These are phyloP conservation scores for Hydrangea macrophylla DNA, from an alignment of 148 eudicot genomes.

Conservation along the genomic window DNA sequence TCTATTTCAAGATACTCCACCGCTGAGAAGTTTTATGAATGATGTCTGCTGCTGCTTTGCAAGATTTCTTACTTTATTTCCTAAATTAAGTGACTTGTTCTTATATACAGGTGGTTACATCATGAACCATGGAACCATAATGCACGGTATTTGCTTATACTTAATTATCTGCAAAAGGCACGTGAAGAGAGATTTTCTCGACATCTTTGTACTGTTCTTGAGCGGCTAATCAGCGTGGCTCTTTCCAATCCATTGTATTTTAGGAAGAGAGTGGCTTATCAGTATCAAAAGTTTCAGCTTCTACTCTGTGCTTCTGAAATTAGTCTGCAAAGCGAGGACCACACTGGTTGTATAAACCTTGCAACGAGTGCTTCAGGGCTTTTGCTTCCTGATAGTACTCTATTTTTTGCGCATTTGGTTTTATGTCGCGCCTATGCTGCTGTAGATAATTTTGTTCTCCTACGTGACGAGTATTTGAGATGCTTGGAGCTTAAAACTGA, in stretches of 20 bases:
- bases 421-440: constrained; percentile 84
- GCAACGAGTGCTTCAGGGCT: constrained; percentile 61
- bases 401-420: constrained; percentile 81
- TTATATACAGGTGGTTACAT: constrained; percentile 62
- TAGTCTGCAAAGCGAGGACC: constrained; percentile 59
- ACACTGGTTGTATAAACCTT: constrained; percentile 40
- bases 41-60: neutral
- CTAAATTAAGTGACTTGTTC: neutral
- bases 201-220: constrained; percentile 47
- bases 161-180: constrained; percentile 68
- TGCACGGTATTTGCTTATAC: constrained; percentile 68
- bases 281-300: constrained; percentile 74
- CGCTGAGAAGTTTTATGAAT: neutral
- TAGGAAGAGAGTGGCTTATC: constrained; percentile 22
- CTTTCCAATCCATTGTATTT: constrained; percentile 34
- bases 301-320: constrained; percentile 82
- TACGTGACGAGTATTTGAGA: constrained; percentile 47
- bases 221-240: constrained; percentile 57
- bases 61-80: constrained; percentile 4
- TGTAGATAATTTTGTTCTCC: constrained; percentile 30
- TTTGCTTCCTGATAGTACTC: constrained; percentile 44
- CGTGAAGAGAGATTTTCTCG: constrained; percentile 64
- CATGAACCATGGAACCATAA: constrained; percentile 86
- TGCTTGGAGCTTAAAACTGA: constrained; percentile 76
- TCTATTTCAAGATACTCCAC: neutral